Evolutionary conservation across 73 alveolate genomes (phyloP).

Genomic region (Stentor coeruleus): DNA sequence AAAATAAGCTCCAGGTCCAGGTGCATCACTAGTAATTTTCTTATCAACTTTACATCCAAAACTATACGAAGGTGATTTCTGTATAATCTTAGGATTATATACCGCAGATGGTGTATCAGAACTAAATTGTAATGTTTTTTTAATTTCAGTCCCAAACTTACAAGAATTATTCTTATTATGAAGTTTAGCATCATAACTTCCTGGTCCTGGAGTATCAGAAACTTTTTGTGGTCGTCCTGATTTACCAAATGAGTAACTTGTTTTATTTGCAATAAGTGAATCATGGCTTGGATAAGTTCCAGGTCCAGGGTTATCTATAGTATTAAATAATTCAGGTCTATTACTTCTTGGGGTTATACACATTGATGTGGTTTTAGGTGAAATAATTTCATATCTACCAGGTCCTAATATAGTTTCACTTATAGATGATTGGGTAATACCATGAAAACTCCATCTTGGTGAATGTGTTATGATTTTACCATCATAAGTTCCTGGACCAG

Average conservation of each 20-base stretch:
- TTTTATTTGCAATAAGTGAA: not conserved
- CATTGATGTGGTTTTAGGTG: not conserved
- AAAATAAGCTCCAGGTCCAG: not conserved
- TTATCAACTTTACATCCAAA: not conserved
- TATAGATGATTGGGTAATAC: not conserved
- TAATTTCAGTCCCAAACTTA: not conserved
- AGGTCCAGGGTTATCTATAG: not conserved
- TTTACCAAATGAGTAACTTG: not conserved
- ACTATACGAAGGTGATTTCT: not conserved
- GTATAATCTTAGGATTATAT: not conserved
- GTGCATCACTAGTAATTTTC: not conserved
- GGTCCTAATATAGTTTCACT: not conserved
- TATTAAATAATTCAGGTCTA: not conserved
- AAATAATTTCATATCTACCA: not conserved
- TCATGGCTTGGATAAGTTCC: not conserved
- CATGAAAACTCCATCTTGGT: not conserved
- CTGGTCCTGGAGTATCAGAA: slow-evolving; percentile 21
- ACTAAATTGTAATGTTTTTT: not conserved
- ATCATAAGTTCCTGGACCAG: slow-evolving; percentile 27
- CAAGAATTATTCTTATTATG: not conserved
- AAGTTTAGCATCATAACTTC: not conserved
- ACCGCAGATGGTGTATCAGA: not conserved
- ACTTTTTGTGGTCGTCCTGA: not conserved
- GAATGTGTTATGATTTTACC: not conserved
- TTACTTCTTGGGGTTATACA: not conserved